Evolutionary conservation across 208 protist genomes (phyloP).

Genomic region (Vickermania ingenoplastis): DNA sequence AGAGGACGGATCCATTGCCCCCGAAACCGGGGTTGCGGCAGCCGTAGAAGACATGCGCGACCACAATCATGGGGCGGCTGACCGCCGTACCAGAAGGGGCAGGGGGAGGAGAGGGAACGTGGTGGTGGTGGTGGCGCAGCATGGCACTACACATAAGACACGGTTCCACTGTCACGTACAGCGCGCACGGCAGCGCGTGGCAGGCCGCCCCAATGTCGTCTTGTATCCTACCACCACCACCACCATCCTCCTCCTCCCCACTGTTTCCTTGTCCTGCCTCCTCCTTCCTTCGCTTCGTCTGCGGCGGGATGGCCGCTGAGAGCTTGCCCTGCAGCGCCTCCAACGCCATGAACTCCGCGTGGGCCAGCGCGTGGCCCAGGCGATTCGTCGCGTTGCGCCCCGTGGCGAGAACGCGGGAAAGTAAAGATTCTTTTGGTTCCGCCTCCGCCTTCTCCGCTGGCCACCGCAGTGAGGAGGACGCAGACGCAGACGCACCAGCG

Average conservation of each 20-base stretch:
- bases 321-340: slow-evolving; percentile 20
- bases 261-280: no score
- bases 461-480: background rate
- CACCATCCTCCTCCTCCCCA: background rate
- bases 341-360: slow-evolving; percentile 86
- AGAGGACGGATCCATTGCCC: slow-evolving; percentile 87
- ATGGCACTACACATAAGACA: slow-evolving; percentile 94
- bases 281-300: no score
- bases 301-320: background rate
- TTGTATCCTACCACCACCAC: no score
- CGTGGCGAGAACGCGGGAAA: slow-evolving; percentile 17
- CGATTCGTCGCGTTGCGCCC: slow-evolving; percentile 89
- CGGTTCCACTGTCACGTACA: slow-evolving; percentile 94
- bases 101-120: no score
- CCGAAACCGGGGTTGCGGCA: slow-evolving; percentile 93
- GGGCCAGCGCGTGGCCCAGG: slow-evolving; percentile 71
- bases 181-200: background rate
- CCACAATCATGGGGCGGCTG: no score
- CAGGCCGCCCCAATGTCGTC: background rate
- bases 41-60: slow-evolving; percentile 85
- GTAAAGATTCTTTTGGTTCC: slow-evolving; percentile 1
- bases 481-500: background rate
- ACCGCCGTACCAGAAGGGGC: no score
- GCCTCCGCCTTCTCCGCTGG: background rate
- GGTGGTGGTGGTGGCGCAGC: slow-evolving; percentile 43